phyloP scores from a whole-genome alignment of 345 rosid genomes.

The Erucastrum elatum region DNA sequence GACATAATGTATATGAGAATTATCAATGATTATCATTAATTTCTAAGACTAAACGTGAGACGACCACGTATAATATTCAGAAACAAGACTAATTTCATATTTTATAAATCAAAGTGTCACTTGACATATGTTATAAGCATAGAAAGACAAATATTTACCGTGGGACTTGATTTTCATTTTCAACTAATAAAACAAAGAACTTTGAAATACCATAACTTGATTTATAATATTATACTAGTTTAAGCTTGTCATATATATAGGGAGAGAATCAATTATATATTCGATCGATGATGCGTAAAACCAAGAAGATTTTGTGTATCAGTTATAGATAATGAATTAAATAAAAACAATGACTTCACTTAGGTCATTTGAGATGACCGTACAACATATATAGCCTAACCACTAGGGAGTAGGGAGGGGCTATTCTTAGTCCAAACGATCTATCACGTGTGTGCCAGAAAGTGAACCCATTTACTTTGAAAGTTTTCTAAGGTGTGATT shows the following conservation, averaged over 20 bases:
- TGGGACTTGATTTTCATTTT: neutral
- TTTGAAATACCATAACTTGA: neutral
- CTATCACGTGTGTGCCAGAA: conserved; percentile 20
- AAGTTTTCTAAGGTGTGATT: neutral
- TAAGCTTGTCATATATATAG: neutral
- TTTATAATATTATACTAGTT: conserved; percentile 8
- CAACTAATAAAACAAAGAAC: conserved; percentile 9
- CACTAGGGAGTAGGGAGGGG: conserved; percentile 6
- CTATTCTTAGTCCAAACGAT: conserved; percentile 12
- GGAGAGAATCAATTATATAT: conserved; percentile 14
- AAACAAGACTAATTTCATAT: neutral
- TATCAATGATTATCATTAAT: neutral
- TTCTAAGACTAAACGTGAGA: neutral
- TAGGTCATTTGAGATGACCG: conserved; percentile 11
- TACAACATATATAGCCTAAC: neutral
- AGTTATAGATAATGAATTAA: conserved; percentile 26
- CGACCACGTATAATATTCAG: neutral
- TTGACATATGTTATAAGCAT: neutral
- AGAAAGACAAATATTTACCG: conserved; percentile 4
- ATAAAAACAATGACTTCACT: conserved; percentile 32
- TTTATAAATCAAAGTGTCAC: neutral
- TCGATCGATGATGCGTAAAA: conserved; percentile 33
- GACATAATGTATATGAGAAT: neutral
- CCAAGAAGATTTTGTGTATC: conserved; percentile 40
- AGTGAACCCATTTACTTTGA: neutral